phyloP scores from a whole-genome alignment of 176 grass and related monocot genomes.

The Calamus simplicifolius region DNA sequence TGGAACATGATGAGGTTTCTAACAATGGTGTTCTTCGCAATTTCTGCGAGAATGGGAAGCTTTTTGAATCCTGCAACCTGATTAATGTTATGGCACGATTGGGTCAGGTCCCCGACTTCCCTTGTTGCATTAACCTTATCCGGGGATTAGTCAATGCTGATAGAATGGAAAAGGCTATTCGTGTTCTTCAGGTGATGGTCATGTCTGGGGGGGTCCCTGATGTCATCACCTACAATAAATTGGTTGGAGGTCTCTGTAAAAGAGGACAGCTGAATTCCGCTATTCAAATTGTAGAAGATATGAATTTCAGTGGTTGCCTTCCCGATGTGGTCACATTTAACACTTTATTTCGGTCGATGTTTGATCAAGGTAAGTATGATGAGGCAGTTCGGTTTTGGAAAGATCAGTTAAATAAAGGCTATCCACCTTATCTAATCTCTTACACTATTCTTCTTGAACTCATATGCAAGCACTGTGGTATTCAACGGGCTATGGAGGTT shows the following conservation, averaged over 20 bases:
- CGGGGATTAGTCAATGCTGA: constrained; percentile 47
- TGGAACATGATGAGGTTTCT: constrained; percentile 29
- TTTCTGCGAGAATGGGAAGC: constrained; percentile 49
- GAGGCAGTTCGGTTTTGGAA: constrained; percentile 61
- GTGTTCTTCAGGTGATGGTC: constrained; percentile 48
- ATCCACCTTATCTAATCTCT: constrained; percentile 51
- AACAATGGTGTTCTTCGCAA: constrained; percentile 39
- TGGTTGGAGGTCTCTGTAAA: constrained; percentile 47
- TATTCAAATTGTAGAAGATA: constrained; percentile 33
- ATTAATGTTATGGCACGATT: constrained; percentile 57
- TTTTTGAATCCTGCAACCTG: constrained; percentile 42
- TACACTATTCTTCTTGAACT: constrained; percentile 64
- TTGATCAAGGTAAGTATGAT: constrained; percentile 34
- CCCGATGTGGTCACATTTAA: constrained; percentile 65
- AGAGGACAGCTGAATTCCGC: constrained; percentile 39
- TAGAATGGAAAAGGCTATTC: constrained; percentile 39
- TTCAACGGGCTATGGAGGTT: constrained; percentile 33
- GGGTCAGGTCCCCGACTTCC: constrained; percentile 50
- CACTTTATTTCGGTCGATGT: constrained; percentile 73
- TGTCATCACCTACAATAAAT: constrained; percentile 66
- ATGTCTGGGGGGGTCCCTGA: constrained; percentile 59
- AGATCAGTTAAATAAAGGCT: constrained; percentile 48
- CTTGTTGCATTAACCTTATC: constrained; percentile 44
- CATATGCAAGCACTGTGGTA: constrained; percentile 51
- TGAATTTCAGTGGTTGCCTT: constrained; percentile 46